These are phyloP conservation scores for Leccinum obscurum DNA, from an alignment of 768 basidiomycete genomes.

Conservation along the genomic window DNA sequence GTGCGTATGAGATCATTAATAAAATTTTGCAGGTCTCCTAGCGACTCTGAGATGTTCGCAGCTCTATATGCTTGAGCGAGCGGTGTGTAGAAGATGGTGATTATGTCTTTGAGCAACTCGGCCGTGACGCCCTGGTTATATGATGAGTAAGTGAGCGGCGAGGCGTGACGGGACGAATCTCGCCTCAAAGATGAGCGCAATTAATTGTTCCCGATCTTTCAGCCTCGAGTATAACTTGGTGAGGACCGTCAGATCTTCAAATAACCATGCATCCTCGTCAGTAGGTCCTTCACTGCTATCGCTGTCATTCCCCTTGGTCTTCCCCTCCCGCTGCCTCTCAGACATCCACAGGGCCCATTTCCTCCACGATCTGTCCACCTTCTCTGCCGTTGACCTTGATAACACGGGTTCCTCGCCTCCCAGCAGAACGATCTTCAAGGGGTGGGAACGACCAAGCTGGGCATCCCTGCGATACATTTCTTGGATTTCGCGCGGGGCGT, in stretches of 20 bases:
- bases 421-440: constrained; percentile 79
- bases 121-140: constrained; percentile 80
- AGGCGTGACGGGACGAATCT: constrained; percentile 16
- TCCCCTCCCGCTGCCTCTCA: constrained; percentile 52
- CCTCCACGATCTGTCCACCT: constrained; percentile 72
- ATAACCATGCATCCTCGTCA: constrained; percentile 95
- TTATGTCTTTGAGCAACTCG: constrained; percentile 95
- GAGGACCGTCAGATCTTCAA: constrained; percentile 86
- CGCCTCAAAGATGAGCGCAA: constrained; percentile 94
- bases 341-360: constrained; percentile 78
- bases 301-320: constrained; percentile 39
- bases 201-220: constrained; percentile 87
- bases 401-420: constrained; percentile 75
- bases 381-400: constrained; percentile 74
- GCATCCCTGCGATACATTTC: constrained; percentile 79
- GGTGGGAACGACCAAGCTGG: constrained; percentile 66
- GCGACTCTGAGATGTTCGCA: constrained; percentile 93
- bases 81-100: constrained; percentile 97
- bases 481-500: constrained; percentile 87
- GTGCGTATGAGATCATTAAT: constrained; percentile 94
- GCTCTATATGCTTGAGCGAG: constrained; percentile 97
- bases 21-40: constrained; percentile 90
- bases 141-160: constrained; percentile 5
- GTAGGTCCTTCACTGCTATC: constrained; percentile 93
- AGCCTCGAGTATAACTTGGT: constrained; percentile 76